Evolutionary conservation across 495 filamentous ascomycete genomes (phyloP), one percentile per base, ranked within the genome.

Genomic region (Penicillium roqueforti): DNA sequence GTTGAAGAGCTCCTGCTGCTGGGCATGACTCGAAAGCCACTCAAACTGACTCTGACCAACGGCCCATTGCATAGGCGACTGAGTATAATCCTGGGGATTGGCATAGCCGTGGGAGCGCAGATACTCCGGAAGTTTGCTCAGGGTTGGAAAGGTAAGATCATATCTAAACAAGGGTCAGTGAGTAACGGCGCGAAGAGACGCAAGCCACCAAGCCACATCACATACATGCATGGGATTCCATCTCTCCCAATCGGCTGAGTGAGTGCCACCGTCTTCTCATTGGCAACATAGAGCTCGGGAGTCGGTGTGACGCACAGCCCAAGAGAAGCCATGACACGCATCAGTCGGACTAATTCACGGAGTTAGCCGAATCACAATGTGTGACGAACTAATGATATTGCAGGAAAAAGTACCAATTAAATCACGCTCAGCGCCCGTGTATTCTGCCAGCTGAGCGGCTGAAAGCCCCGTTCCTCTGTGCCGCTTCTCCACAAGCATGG

Each of bases 11-110:
- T 50, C 38, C 40, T 72, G 72, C 18, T 71, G 67, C 14, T 65
- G 44, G 26, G 58, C 57, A 38, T 64, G 57, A 25, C 57, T 57
- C 1, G 62, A 67, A 14, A 73, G 57, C 72, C 72, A 75, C 23
- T 75, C 72, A 41, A 75, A 75, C 18, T 75, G 72, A 39, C 70
- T 72, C 23, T 71, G 61, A 1, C 72, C 72, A 5, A 73, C 68
- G 1, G 67, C 68, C 68, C 68, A 75, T 31, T 67, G 56, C 72
- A 75, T 75, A 0, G 72, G 72, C 0, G 67, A 71, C 13, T 18
- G 44, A 4, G 61, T 44, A 47, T 75, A 75, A 23, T 73, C 70
- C 34, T 61, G 56, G 0, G 72, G 72, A 4, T 61, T 65, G 25
- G 29, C 32, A 54, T 73, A 75, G 23, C 56, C 42, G 44, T 71